Percentiles rank a stretch among this genome's conserved stretches.
Conservation (phyloP, 495 filamentous ascomycete genomes). For the Penicillium riverlandense region DNA sequence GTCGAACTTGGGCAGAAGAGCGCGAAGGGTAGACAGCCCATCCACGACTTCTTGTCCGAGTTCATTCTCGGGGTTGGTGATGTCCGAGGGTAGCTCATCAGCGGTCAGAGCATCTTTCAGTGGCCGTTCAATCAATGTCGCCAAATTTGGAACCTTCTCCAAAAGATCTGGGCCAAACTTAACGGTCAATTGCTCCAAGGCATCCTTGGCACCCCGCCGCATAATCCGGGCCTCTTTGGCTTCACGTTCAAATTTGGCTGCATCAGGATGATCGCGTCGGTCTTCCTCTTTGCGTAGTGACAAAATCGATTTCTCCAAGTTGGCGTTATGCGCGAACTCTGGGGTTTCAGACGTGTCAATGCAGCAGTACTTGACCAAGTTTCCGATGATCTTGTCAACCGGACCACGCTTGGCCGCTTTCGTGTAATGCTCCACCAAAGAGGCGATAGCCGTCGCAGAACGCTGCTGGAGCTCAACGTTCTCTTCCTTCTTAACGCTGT, state of each 20-base stretch:
- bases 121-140: slow-evolving; percentile 70
- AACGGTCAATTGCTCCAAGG: slow-evolving; percentile 75
- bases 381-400: slow-evolving; percentile 88
- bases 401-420: slow-evolving; percentile 65
- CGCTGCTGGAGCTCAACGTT: slow-evolving; percentile 84
- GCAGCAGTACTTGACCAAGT: slow-evolving; percentile 93
- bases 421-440: slow-evolving; percentile 80
- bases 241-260: slow-evolving; percentile 79
- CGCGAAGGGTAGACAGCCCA: slow-evolving; percentile 84
- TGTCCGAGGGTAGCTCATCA: slow-evolving; percentile 60
- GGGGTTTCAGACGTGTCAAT: slow-evolving; percentile 96
- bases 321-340: slow-evolving; percentile 75
- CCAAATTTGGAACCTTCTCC: slow-evolving; percentile 71
- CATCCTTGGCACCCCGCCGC: slow-evolving; percentile 87
- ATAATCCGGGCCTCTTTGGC: slow-evolving; percentile 81
- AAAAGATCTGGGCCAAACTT: slow-evolving; percentile 74
- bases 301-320: slow-evolving; percentile 68
- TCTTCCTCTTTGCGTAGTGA: slow-evolving; percentile 97
- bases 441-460: slow-evolving; percentile 74
- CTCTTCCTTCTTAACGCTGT: slow-evolving; percentile 93
- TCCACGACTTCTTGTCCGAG: slow-evolving; percentile 91
- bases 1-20: slow-evolving; percentile 78
- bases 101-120: slow-evolving; percentile 64
- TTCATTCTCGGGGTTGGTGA: slow-evolving; percentile 57
- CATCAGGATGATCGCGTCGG: slow-evolving; percentile 83